Evolutionary conservation across 352 stramenopile species (phyloP).

Genomic region (Phytophthora capsici): DNA sequence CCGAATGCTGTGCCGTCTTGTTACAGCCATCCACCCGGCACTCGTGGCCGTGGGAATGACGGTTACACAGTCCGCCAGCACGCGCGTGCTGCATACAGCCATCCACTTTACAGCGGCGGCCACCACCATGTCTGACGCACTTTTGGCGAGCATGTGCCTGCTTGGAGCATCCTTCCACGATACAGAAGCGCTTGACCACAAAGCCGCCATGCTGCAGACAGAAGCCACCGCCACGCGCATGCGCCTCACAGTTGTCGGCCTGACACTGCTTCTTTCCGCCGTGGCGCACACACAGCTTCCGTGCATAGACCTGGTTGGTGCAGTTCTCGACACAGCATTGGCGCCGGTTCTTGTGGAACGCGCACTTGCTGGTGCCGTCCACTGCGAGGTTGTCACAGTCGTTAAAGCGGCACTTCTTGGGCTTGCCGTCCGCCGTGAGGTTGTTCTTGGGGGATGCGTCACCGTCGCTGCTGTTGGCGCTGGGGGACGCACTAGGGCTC

Average conservation of each 20-base stretch:
- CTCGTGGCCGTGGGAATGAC: slow-evolving; percentile 76
- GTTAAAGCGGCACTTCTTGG: slow-evolving; percentile 82
- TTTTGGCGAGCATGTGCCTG: slow-evolving; percentile 80
- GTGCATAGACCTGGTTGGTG: slow-evolving; percentile 86
- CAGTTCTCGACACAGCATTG: slow-evolving; percentile 84
- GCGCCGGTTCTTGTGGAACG: slow-evolving; percentile 85
- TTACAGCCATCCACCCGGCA: slow-evolving; percentile 82
- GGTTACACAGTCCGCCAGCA: slow-evolving; percentile 73
- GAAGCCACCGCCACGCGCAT: slow-evolving; percentile 75
- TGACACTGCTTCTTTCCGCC: slow-evolving; percentile 85
- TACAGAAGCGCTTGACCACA: slow-evolving; percentile 85
- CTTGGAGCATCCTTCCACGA: slow-evolving; percentile 81
- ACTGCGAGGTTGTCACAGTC: slow-evolving; percentile 79
- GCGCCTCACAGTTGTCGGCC: slow-evolving; percentile 72
- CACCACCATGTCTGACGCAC: slow-evolving; percentile 78
- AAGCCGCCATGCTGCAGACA: slow-evolving; percentile 83
- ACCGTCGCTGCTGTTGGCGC: slow-evolving; percentile 27
- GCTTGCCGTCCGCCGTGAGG: slow-evolving; percentile 37
- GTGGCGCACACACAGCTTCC: slow-evolving; percentile 83
- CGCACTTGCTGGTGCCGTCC: slow-evolving; percentile 78
- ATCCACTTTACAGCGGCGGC: slow-evolving; percentile 72
- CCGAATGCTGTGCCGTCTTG: slow-evolving; percentile 82
- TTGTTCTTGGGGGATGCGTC: slow-evolving; percentile 25
- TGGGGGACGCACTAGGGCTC: slow-evolving; percentile 42
- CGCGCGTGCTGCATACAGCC: slow-evolving; percentile 80